Evolutionary conservation across 371 early-diverging fungal species (phyloP), one percentile per base, ranked within the genome.

Genomic region (Mortierella sp.): DNA sequence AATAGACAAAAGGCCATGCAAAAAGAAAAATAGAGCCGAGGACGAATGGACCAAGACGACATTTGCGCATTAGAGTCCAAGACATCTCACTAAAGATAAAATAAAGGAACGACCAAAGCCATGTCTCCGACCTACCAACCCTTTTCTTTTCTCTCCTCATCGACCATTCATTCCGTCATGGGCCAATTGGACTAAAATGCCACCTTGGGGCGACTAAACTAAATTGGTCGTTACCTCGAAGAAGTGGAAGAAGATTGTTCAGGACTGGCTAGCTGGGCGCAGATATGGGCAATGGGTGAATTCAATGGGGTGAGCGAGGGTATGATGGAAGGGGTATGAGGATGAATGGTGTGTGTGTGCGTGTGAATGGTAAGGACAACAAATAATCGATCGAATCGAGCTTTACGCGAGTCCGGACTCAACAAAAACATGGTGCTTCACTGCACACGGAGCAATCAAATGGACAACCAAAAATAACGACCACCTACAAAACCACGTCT

Each of bases 381-480:
- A 63, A 58, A 63, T 16, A 24, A 38, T 4, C 65, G 65, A 68
- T 68, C 41, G 43, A 68, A 11, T 18, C 35, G 18, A 21, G 10
- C 7, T 63, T 63, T 41, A 63, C 21, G 24, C 0, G 41, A 10
- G 41, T 41, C 41, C 68, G 41, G 68, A 41, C 41, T 41, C 24
- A 21, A 68, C 41, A 41, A 65, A 55, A 56, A 24, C n/a, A 56
- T 27, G n/a, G 11, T 21, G 24, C 6, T 41, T 68, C 41, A 24
- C 21, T 68, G 68, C 68, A 68, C 43, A 68, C 24, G 68, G 68
- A 68, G 68, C 68, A 60, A 60, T 4, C 32, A 41, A 68, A 68
- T 10, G 10, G 24, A 35, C 18, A 68, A 24, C 35, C 35, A 38
- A 21, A 35, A 65, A 65, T 35, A 35, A 32, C 21, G 35, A 63